Evolutionary conservation across 805 yeast genomes (phyloP).

Genomic region (Candida ovalis): DNA sequence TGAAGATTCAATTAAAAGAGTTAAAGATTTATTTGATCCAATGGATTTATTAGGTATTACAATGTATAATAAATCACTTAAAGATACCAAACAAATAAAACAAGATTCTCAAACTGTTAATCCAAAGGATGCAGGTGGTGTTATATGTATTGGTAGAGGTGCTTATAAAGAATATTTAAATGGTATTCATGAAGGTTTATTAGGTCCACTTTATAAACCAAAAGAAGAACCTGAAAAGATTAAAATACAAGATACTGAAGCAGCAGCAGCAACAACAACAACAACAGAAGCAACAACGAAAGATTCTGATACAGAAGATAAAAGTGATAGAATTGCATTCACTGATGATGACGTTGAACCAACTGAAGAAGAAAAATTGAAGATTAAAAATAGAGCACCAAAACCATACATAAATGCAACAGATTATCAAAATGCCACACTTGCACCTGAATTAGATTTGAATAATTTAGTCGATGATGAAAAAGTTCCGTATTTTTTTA

Average conservation of each 20-base stretch:
- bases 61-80: slow-evolving; percentile 13
- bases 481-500: slow-evolving; percentile 55
- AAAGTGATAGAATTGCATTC: slow-evolving; percentile 1
- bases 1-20: slow-evolving; percentile 25
- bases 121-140: slow-evolving; percentile 68
- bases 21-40: slow-evolving; percentile 37
- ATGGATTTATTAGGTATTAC: slow-evolving; percentile 59
- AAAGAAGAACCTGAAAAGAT: neutral
- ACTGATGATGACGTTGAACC: slow-evolving; percentile 32
- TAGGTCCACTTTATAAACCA: slow-evolving; percentile 73
- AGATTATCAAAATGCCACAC: slow-evolving; percentile 48
- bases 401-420: slow-evolving; percentile 60
- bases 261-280: slow-evolving; percentile 26
- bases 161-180: slow-evolving; percentile 88
- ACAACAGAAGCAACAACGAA: slow-evolving; percentile 6
- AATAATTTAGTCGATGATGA: slow-evolving; percentile 31
- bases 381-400: slow-evolving; percentile 37
- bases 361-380: slow-evolving; percentile 25
- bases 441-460: slow-evolving; percentile 61
- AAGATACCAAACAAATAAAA: slow-evolving; percentile 18
- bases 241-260: too few species aligned
- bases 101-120: slow-evolving; percentile 46
- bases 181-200: slow-evolving; percentile 91
- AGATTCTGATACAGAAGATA: slow-evolving; percentile 8
- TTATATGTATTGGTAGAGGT: slow-evolving; percentile 91